A percentile compares a stretch with the other conserved stretches of the same genome.
phyloP scores from a whole-genome alignment of 805 yeast genomes.

The Barnettozyma californica region DNA sequence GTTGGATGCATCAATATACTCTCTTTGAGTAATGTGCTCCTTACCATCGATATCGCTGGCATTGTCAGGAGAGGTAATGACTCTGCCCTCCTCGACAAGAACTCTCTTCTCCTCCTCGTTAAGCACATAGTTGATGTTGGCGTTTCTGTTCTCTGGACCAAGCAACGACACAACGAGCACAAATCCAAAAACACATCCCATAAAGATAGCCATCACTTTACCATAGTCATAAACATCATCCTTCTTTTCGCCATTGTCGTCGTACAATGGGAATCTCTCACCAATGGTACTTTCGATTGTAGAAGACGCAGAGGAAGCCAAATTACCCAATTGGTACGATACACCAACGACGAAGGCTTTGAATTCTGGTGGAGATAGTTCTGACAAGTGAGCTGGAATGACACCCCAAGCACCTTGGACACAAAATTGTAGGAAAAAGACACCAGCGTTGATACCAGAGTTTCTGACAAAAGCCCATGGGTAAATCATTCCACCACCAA shows the following conservation, averaged over 20 bases:
- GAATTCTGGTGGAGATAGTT: constrained; percentile 56
- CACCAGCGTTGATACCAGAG: constrained; percentile 50
- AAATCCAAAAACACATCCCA: constrained; percentile 60
- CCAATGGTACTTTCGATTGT: constrained; percentile 63
- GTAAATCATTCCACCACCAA: constrained; percentile 56
- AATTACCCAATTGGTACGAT: constrained; percentile 63
- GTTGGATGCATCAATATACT: not conserved
- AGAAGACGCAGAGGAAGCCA: constrained; percentile 59
- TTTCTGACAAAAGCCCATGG: constrained; percentile 53
- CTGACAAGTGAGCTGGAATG: constrained; percentile 55
- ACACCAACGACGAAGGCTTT: constrained; percentile 59
- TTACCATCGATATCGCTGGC: constrained; percentile 9
- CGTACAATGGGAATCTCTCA: constrained; percentile 40
- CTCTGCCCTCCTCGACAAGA: constrained; percentile 19
- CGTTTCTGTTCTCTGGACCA: constrained; percentile 52
- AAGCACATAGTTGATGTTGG: constrained; percentile 20
- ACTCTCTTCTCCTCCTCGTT: constrained; percentile 17
- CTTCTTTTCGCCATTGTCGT: constrained; percentile 26
- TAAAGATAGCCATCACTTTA: constrained; percentile 63
- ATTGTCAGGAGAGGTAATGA: constrained; percentile 14
- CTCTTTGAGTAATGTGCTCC: constrained; percentile 20
- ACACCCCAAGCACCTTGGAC: constrained; percentile 73
- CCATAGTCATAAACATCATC: constrained; percentile 43
- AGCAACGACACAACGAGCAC: constrained; percentile 41
- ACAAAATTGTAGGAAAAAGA: constrained; percentile 52